Percentiles rank a stretch among this genome's conserved stretches.
phyloP scores from a whole-genome alignment of 805 yeast genomes.

The Monosporozyma aerobia region DNA sequence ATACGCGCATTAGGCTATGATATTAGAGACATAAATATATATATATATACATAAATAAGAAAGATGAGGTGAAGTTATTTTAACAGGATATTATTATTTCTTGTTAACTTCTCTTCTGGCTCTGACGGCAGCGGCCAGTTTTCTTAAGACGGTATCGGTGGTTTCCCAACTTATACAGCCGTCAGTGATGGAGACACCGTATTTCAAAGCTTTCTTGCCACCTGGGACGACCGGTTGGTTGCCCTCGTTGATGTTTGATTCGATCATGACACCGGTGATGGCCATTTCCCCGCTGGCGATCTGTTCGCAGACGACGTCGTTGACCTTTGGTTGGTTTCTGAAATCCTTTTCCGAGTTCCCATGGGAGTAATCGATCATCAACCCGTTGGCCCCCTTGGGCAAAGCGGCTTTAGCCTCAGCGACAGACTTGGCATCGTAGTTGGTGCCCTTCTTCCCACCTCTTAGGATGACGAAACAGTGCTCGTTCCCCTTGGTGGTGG shows the following conservation, averaged over 20 bases:
- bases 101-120: conserved; percentile 51
- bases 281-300: conserved; percentile 68
- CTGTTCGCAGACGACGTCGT: conserved; percentile 72
- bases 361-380: conserved; percentile 97
- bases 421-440: conserved; percentile 78
- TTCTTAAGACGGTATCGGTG: conserved; percentile 70
- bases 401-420: conserved; percentile 62
- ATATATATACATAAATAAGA: neutral
- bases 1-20: no score
- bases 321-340: conserved; percentile 93
- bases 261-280: conserved; percentile 93
- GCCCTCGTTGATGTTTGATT: conserved; percentile 85
- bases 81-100: neutral
- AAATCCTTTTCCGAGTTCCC: conserved; percentile 93
- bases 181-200: conserved; percentile 96
- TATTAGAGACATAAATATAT: neutral
- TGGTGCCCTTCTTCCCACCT: conserved; percentile 93
- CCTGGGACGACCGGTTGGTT: conserved; percentile 65
- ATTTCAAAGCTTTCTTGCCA: conserved; percentile 52
- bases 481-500: conserved; percentile 90
- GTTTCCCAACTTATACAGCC: conserved; percentile 92
- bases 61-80: no score
- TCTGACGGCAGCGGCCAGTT: conserved; percentile 75
- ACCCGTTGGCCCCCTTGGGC: conserved; percentile 33
- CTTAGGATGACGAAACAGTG: conserved; percentile 90